Base-by-base conservation (phyloP, 495 filamentous ascomycete genomes). In the Podospora didyma region DNA sequence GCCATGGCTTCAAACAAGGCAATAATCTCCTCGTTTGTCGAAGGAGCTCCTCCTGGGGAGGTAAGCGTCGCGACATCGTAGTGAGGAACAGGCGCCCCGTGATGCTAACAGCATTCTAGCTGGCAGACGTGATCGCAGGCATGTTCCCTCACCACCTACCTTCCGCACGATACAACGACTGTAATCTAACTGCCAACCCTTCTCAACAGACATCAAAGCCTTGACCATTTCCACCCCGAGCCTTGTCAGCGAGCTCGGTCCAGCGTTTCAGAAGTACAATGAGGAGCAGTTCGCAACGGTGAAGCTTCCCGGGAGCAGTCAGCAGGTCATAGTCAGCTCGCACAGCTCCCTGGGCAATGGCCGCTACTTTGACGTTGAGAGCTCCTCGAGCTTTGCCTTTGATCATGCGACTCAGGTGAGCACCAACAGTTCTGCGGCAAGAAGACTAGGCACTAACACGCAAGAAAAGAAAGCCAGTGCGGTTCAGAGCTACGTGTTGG, bases 11-110 rank as follows among this genome's bases (percentile, higher is more conserved):
- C 71, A n/a, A 50, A 64, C 19, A 64, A 86, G 57, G 83, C 86
- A 55, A 85, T 88, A 26, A 75, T 89, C 52, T 89, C 90, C 58
- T 86, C 90, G 4, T 99, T 97, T 72, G 86, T 99, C 59, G 85
- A 97, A 73, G 90, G 90, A 70, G 90, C 94, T 66, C 94, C 94
- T 44, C 95, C 95, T 28, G 95, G 95, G 75, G 95, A 99, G 89
- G 94, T 97, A 84, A 63, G 79, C 68, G 54, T 55, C 11, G 17
- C 24, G 14, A 19, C 41, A 23, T 28, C n/a, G n/a, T 52, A 42
- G 3, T 12, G 47, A 49, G 16, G 24, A 37, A 44, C 42, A 39
- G 23, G 20, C 28, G 26, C 20, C 19, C 11, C 39, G 14, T 23
- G 9, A 46, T 47, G 26, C 46, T 16, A 35, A 31, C 14, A 1